Evolutionary conservation across 352 stramenopile genomes (phyloP), one percentile per base, ranked within the genome.

Genomic region (Pythium sp.): DNA sequence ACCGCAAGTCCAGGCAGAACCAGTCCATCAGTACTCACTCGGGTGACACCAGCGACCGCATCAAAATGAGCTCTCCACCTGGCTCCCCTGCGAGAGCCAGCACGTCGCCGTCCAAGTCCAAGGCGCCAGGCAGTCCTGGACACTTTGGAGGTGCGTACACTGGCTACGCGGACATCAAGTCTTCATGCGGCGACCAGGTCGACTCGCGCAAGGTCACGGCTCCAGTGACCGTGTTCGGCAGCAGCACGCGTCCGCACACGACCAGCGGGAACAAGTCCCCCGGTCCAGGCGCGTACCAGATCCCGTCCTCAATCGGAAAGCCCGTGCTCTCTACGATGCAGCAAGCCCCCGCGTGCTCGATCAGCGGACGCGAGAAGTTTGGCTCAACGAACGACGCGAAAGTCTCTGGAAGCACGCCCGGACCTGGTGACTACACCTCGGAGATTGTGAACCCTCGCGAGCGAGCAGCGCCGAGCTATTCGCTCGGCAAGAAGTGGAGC

Each of bases 361-460:
- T 93, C 72, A 88, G 77, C 22, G 85, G 85, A 8, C 83, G 85
- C 54, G 85, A 93, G 70, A 92, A 92, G 70, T 93, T 93, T 66
- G 83, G 85, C 36, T 92, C 83, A 9, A 89, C 83, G 3, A 69
- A 79, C 5, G 81, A 92, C 61, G 58, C 80, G 24, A 85, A 88
- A 38, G 28, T 58, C 0, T 73, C 77, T 0, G 75, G 70, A 5
- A 90, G 82, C 65, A 74, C 72, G 51, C 85, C 82, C 1, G 85
- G 85, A 9, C 85, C 83, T 8, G 85, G 85, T 14, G 81, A 91
- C 63, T 93, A 93, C 77, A 87, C 62, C 6, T 78, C 75, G 0
- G 55, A 63, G 41, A 84, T 92, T 58, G 76, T 93, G 49, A 93
- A 93, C 54, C 85, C 82, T 18, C 83, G 85, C 5, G 85, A 92